Evolutionary conservation across 371 early-diverging fungal species (phyloP).

Genomic region (Lichtheimia ornata): DNA sequence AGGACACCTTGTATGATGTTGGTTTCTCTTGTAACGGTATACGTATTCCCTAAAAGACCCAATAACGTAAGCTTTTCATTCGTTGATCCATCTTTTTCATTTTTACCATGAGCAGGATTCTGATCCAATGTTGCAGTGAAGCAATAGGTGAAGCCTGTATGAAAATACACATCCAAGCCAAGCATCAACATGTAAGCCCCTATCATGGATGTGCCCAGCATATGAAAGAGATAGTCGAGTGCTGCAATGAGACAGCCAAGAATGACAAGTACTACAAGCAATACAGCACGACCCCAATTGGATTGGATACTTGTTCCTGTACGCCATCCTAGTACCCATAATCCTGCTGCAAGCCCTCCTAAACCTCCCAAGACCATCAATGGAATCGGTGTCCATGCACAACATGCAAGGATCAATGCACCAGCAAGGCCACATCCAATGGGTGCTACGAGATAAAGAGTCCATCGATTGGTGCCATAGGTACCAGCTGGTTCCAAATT

Average conservation of each 20-base stretch:
- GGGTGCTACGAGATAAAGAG: conserved; percentile 56
- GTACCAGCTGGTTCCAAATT: conserved; percentile 51
- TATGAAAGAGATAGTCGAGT: conserved; percentile 58
- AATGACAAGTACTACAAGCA: conserved; percentile 59
- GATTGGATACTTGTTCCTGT: conserved; percentile 55
- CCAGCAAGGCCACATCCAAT: conserved; percentile 57
- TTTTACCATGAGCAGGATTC: conserved; percentile 32
- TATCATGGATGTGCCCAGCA: conserved; percentile 62
- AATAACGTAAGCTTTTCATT: background rate
- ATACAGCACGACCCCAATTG: conserved; percentile 60
- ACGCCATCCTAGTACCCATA: conserved; percentile 66
- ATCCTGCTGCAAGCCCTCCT: conserved; percentile 63
- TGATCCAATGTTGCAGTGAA: conserved; percentile 29
- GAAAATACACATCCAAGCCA: conserved; percentile 76
- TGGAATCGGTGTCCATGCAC: conserved; percentile 30
- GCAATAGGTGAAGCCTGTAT: conserved; percentile 67
- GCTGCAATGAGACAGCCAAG: conserved; percentile 56
- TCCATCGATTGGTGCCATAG: conserved; percentile 30
- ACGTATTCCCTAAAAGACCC: conserved; percentile 13
- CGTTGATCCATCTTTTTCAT: background rate
- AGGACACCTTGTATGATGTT: conserved; percentile 32
- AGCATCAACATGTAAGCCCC: conserved; percentile 73
- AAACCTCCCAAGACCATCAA: conserved; percentile 56
- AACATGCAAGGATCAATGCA: conserved; percentile 55
- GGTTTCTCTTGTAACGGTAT: conserved; percentile 20